Evolutionary conservation across 2,329 filamentous ascomycete species (phyloP), one percentile per base, ranked within the genome.

Genomic region (Ophiostoma ulmi): DNA sequence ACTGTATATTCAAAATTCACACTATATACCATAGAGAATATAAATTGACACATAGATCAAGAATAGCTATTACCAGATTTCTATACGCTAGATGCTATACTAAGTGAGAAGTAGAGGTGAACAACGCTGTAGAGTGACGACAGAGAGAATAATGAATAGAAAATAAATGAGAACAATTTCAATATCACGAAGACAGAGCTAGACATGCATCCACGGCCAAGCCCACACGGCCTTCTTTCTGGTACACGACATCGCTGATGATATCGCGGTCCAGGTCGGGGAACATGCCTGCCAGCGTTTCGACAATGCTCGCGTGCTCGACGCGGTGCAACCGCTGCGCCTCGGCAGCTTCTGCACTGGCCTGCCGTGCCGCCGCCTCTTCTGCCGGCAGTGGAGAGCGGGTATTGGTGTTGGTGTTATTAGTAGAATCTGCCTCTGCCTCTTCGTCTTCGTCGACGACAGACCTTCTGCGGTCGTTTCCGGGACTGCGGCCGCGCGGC

Each of bases 201-300:
- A 95, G 85, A 79, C 92, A 95, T 67, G 91, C 92, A 80, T 95
- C 92, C 58, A 95, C 92, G n/a, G 92, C 92, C 75, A 93, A 82
- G 55, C 91, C 91, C 76, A 95, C 91, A 80, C 92, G 88, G 78
- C 95, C 96, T 80, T 97, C 90, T 81, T 99, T 97, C 82, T 96
- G 88, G 78, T 94, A 89, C 36, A 99, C 95, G 58, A 99, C 95
- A 81, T 99, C 95, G 76, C 94, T 94, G 77, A 99, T 98, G 52
- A 99, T 87, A 67, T 99, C 96, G 76, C 89, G 88, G 79, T 99
- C 95, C 68, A 99, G 83, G 77, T 96, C 93, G 0, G 95, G 95
- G 79, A 99, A 99, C 95, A 99, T 99, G 75, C 93, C 91, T 67
- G 92, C 90, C 71, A 99, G 82, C 48, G 95, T 98, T 80, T 98